Percentiles rank a stretch among this genome's conserved stretches.
Evolutionary conservation across 108 stramenopile genomes (phyloP).

Genomic region (Skeletonema menzelii): DNA sequence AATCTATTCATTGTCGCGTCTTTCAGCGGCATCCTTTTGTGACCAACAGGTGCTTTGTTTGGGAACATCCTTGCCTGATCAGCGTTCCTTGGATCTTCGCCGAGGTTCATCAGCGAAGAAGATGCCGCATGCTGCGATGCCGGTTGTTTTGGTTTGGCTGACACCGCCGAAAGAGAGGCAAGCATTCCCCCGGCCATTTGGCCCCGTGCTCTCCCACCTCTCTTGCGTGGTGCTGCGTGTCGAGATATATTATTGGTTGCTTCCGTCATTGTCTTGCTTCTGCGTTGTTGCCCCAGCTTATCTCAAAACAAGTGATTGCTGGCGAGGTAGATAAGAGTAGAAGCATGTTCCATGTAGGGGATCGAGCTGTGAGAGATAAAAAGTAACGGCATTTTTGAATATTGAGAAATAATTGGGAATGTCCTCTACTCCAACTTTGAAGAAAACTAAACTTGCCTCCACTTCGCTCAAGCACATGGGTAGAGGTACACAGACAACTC

Average conservation of each 20-base stretch:
- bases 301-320: not conserved
- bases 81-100: not conserved
- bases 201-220: conserved; percentile 28
- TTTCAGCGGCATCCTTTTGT: not conserved
- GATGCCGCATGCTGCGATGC: not conserved
- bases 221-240: conserved; percentile 2
- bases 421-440: too few species aligned
- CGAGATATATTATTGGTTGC: not conserved
- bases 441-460: too few species aligned
- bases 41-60: not conserved
- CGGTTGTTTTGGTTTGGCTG: not conserved
- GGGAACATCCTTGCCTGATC: not conserved
- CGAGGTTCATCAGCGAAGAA: not conserved
- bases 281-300: too few species aligned
- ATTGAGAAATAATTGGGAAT: too few species aligned
- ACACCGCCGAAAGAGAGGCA: not conserved
- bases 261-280: conserved; percentile 11
- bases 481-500: too few species aligned
- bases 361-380: too few species aligned
- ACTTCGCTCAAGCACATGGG: too few species aligned
- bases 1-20: not conserved
- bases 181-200: conserved; percentile 23
- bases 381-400: not conserved
- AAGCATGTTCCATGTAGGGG: too few species aligned
- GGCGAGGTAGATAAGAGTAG: too few species aligned